These are phyloP conservation scores for Phialocephala subalpina DNA, from an alignment of 2,329 filamentous ascomycete genomes.

Conservation along the genomic window DNA sequence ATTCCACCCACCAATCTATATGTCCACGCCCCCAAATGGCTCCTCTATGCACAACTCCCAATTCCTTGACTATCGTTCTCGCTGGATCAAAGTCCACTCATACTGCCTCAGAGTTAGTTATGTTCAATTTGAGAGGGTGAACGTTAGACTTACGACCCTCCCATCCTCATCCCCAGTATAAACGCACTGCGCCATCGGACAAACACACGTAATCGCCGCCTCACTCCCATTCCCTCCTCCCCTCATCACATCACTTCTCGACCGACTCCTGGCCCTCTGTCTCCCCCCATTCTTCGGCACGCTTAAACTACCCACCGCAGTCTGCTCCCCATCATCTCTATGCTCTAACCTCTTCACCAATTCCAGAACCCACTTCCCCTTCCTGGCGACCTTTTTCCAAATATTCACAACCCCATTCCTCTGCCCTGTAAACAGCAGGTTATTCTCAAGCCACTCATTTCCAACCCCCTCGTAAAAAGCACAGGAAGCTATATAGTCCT, in stretches of 20 bases:
- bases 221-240: constrained; percentile 50
- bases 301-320: constrained; percentile 32
- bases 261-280: constrained; percentile 23
- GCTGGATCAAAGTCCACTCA: constrained; percentile 56
- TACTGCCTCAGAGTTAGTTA: constrained; percentile 33
- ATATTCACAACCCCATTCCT: constrained; percentile 83
- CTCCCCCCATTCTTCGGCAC: constrained; percentile 19
- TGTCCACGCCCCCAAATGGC: background rate
- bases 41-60: background rate
- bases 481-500: constrained; percentile 82
- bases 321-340: constrained; percentile 63
- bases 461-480: constrained; percentile 94
- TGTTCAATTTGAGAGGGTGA: constrained; percentile 2
- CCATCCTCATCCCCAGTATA: constrained; percentile 97
- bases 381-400: constrained; percentile 63
- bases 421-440: constrained; percentile 90
- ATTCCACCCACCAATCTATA: background rate
- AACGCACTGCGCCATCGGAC: constrained; percentile 81
- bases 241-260: constrained; percentile 14
- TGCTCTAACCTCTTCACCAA: constrained; percentile 86
- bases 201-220: constrained; percentile 84
- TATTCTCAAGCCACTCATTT: constrained; percentile 90
- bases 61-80: constrained; percentile 47
- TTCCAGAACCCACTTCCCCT: constrained; percentile 66
- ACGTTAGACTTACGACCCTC: constrained; percentile 74